Conservation (phyloP, 2,329 filamentous ascomycete genomes). For the Venturia aucupariae region DNA sequence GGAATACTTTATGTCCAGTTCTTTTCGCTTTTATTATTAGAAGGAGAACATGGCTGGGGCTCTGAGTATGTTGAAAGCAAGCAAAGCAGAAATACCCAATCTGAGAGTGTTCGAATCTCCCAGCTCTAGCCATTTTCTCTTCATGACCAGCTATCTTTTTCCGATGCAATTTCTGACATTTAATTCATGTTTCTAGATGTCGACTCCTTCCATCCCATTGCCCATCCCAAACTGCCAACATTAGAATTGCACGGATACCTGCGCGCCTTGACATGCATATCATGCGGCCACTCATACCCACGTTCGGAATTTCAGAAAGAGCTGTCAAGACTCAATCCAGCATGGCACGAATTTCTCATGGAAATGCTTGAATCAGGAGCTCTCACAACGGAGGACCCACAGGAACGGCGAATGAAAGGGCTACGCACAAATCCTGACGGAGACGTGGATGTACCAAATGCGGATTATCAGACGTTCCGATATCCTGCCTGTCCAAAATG, state of each 20-base stretch:
- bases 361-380: conserved; percentile 66
- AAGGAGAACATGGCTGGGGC: neutral
- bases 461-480: conserved; percentile 79
- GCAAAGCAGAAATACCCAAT: no score
- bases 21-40: no score
- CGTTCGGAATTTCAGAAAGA: conserved; percentile 67
- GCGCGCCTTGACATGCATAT: conserved; percentile 69
- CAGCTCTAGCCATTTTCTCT: neutral
- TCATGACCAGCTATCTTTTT: neutral
- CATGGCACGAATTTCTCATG: conserved; percentile 69
- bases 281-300: conserved; percentile 62
- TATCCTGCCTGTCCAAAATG: conserved; percentile 86
- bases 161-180: neutral
- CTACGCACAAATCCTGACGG: conserved; percentile 87
- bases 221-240: conserved; percentile 66
- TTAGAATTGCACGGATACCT: conserved; percentile 90
- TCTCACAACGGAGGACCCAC: conserved; percentile 66
- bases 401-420: conserved; percentile 56
- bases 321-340: conserved; percentile 70
- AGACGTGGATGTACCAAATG: conserved; percentile 80
- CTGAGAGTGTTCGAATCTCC: neutral
- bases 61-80: neutral
- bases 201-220: conserved; percentile 77
- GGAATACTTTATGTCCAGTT: neutral
- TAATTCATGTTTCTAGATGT: conserved; percentile 49